Percentiles rank a stretch among this genome's conserved stretches.
These are phyloP conservation scores for Pseudocercospora cruenta DNA, from an alignment of 2,329 filamentous ascomycete species.

Conservation along the genomic window DNA sequence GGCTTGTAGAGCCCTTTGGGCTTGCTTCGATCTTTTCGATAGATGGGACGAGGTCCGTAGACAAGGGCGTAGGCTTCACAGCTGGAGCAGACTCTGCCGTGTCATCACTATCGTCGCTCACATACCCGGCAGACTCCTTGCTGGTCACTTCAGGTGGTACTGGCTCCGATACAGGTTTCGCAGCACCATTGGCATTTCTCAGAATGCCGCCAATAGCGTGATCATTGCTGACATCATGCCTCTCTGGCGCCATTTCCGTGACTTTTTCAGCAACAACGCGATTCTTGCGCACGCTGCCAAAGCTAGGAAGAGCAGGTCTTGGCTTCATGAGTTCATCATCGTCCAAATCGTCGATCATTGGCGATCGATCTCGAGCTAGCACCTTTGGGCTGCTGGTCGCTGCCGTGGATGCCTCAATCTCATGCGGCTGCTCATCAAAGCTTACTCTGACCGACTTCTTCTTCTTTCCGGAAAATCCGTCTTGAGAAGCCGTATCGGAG, in stretches of 20 bases:
- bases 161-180: constrained; percentile 59
- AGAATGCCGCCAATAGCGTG: constrained; percentile 61
- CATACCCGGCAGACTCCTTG: constrained; percentile 67
- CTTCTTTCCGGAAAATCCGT: constrained; percentile 46
- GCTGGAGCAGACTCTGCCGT: constrained; percentile 11
- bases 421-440: constrained; percentile 64
- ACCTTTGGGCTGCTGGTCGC: constrained; percentile 54
- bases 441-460: constrained; percentile 75
- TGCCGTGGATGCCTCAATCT: constrained; percentile 44
- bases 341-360: constrained; percentile 50
- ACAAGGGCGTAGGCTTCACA: constrained; percentile 15
- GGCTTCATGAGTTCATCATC: constrained; percentile 72
- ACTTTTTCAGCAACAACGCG: constrained; percentile 56
- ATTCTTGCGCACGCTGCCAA: constrained; percentile 67
- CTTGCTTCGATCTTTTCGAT: constrained; percentile 11
- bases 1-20: constrained; percentile 9
- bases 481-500: constrained; percentile 59
- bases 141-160: constrained; percentile 72
- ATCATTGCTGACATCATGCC: constrained; percentile 62
- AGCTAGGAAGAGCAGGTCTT: constrained; percentile 72
- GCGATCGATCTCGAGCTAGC: constrained; percentile 29
- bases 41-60: constrained; percentile 13
- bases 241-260: constrained; percentile 48
- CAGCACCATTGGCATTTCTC: constrained; percentile 51
- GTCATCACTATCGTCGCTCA: constrained; percentile 56